Evolutionary conservation across 2,329 filamentous ascomycete genomes (phyloP), one percentile per base, ranked within the genome.

Genomic region (Bipolaris victoriae): DNA sequence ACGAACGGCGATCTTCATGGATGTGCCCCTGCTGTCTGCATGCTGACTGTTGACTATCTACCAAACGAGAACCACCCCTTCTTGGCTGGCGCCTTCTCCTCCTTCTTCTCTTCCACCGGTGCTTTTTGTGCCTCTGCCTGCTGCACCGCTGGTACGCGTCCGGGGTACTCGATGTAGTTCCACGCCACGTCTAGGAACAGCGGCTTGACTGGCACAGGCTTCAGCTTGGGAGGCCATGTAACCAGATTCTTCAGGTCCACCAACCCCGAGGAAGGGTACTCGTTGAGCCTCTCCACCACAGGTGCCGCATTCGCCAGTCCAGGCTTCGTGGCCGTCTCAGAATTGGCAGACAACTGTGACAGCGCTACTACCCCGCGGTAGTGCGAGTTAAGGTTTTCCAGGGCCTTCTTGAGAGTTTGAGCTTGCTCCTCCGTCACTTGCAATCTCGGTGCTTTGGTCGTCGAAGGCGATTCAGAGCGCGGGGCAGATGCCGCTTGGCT

Each of bases 121-220:
- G 60, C 66, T 59, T 64, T 65, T 37, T 63, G 64, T 64, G 69
- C 41, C 50, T 62, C 62, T 58, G 73, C 63, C 55, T 76, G 71
- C 57, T 70, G 64, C 45, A 47, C 66, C 49, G 60, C 58, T 52
- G 74, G 71, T 31, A 76, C 65, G 66, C 86, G 86, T 33, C 87
- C 88, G 0, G 93, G 92, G 72, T 99, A 99, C 47, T 92, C 87
- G 61, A 99, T 93, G 74, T 97, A 98, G 75, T 98, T 98, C 90
- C 92, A 99, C 9, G 95, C 95, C 7, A 97, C 89, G 72, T 99
- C 95, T 57, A 98, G 86, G 82, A 98, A 98, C 33, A 98, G 83
- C 26, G 95, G 95, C 81, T 99, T 99, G 50, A 97, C 89, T 0
- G 95, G 92, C 37, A 98, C 87, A 1, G 90, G 84, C 60, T 91